phyloP scores from a whole-genome alignment of 1,139 yeast species.

The Magnusiomyces tetraspermus region DNA sequence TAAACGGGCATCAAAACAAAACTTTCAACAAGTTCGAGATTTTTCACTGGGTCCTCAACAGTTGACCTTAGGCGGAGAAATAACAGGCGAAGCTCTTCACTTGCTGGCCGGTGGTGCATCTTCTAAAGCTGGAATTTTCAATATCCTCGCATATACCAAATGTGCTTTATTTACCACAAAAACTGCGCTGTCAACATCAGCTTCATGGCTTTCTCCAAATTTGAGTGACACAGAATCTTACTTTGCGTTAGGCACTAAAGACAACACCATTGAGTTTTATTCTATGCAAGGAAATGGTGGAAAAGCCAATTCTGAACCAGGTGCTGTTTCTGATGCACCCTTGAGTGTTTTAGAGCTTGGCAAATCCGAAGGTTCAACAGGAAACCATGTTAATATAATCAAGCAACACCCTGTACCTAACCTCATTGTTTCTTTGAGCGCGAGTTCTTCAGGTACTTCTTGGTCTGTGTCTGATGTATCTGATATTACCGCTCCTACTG shows the following conservation, averaged over 20 bases:
- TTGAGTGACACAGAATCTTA: background rate
- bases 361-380: slow-evolving; percentile 12
- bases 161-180: background rate
- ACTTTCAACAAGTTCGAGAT: slow-evolving; percentile 19
- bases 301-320: background rate
- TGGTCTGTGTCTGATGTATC: slow-evolving; percentile 1
- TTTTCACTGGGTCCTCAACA: slow-evolving; percentile 15
- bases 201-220: slow-evolving; percentile 18
- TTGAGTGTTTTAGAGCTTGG: background rate
- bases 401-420: slow-evolving; percentile 6
- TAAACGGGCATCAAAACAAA: slow-evolving; percentile 20
- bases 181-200: slow-evolving; percentile 21
- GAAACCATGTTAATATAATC: slow-evolving; percentile 12
- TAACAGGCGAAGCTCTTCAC: background rate
- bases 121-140: slow-evolving; percentile 20
- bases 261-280: slow-evolving; percentile 17
- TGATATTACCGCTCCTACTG: background rate
- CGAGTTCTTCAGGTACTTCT: background rate
- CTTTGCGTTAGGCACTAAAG: slow-evolving; percentile 18
- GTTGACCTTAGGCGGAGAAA: background rate
- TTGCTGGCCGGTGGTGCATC: slow-evolving; percentile 27
- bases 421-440: background rate
- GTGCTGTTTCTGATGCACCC: background rate
- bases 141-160: slow-evolving; percentile 12
- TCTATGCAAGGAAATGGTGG: background rate